Conservation (phyloP, 2,329 filamentous ascomycete species). For the Niveomyces coronatus region DNA sequence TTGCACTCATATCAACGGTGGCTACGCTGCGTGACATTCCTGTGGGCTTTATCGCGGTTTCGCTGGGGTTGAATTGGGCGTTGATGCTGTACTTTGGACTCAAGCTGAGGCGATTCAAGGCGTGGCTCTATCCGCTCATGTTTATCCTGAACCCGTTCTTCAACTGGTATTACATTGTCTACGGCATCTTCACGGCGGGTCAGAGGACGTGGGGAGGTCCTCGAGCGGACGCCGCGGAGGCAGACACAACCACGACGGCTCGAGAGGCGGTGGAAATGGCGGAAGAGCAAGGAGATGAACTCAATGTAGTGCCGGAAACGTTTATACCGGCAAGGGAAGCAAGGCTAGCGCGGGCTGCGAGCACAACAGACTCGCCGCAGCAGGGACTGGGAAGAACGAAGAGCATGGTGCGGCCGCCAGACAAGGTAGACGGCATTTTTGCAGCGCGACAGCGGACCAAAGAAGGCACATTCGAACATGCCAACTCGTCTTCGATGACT, state of each 20-base stretch:
- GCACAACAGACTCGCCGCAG: slow-evolving; percentile 15
- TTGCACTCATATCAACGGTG: slow-evolving; percentile 77
- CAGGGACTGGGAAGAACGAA: slow-evolving; percentile 34
- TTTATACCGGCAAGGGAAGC: slow-evolving; percentile 56
- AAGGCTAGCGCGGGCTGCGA: slow-evolving; percentile 16
- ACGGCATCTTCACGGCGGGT: slow-evolving; percentile 88
- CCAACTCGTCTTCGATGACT: slow-evolving; percentile 45
- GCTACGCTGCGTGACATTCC: slow-evolving; percentile 71
- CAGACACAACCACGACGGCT: slow-evolving; percentile 64
- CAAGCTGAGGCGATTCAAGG: slow-evolving; percentile 80
- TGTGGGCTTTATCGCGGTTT: slow-evolving; percentile 87
- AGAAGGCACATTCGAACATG: slow-evolving; percentile 59
- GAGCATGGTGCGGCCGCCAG: slow-evolving; percentile 60
- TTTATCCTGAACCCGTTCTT: slow-evolving; percentile 92
- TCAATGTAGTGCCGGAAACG: slow-evolving; percentile 81
- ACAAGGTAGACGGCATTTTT: slow-evolving; percentile 69
- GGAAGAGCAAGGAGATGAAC: slow-evolving; percentile 68
- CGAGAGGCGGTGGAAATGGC: slow-evolving; percentile 79
- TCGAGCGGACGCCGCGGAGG: slow-evolving; percentile 75
- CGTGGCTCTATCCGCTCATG: slow-evolving; percentile 92
- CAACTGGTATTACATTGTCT: slow-evolving; percentile 98
- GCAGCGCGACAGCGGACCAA: slow-evolving; percentile 57
- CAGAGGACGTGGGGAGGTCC: slow-evolving; percentile 95
- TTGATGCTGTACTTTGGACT: slow-evolving; percentile 94
- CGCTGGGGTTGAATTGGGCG: slow-evolving; percentile 83